Conservation (phyloP, 768 basidiomycete species). For the Suillus sp. region DNA sequence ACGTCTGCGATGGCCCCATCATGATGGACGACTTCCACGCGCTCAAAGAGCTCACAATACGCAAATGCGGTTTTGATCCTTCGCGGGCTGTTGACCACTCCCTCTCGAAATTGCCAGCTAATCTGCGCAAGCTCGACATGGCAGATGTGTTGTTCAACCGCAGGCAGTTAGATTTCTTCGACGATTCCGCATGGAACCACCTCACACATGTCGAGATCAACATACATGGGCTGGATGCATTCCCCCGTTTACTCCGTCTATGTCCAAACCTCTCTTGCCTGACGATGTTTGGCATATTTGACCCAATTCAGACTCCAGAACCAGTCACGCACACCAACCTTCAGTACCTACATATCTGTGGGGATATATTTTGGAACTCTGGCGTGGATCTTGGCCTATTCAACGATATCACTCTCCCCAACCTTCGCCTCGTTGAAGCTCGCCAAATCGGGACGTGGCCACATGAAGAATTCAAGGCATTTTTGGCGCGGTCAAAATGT, state of each 20-base stretch:
- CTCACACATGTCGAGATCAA: conserved; percentile 20
- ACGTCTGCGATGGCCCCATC: neutral
- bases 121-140: conserved; percentile 8
- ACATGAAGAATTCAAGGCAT: conserved; percentile 20
- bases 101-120: conserved; percentile 11
- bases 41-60: conserved; percentile 23
- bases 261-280: neutral
- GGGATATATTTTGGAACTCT: rapidly evolving
- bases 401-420: conserved; percentile 19
- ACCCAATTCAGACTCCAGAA: neutral
- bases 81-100: neutral
- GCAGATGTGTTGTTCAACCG: neutral
- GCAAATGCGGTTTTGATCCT: no score
- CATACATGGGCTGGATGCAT: neutral
- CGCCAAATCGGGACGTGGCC: conserved; percentile 16
- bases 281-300: neutral
- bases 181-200: neutral
- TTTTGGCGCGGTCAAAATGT: conserved; percentile 22
- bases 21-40: conserved; percentile 14
- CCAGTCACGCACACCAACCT: neutral
- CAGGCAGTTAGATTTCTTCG: neutral
- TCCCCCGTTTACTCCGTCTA: conserved; percentile 9
- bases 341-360: neutral
- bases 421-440: conserved; percentile 15
- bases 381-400: neutral